Percentiles rank a stretch among this genome's conserved stretches.
Conservation (phyloP, 495 filamentous ascomycete species). For the Xylaria castorea region DNA sequence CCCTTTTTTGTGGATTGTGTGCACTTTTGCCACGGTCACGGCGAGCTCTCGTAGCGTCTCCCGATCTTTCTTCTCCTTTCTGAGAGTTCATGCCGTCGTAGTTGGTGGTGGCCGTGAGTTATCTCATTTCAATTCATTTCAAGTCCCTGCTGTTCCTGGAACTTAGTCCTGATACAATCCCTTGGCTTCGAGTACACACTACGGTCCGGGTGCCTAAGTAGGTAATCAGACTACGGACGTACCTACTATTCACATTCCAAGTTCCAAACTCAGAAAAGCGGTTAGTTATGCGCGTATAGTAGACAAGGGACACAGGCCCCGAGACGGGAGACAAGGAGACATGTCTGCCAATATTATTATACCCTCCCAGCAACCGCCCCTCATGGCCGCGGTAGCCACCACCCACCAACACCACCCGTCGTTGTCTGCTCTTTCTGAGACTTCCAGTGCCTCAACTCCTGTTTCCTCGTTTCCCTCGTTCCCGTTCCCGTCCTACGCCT, state of each 20-base stretch:
- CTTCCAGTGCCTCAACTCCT: constrained; percentile 39
- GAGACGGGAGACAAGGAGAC: constrained; percentile 3
- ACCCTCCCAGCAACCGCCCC: constrained; percentile 23
- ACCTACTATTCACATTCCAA: constrained; percentile 12
- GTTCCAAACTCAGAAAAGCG: not conserved
- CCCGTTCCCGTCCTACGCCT: constrained; percentile 15
- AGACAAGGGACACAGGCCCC: constrained; percentile 5
- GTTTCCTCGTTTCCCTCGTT: constrained; percentile 36
- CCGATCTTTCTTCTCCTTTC: constrained; percentile 11
- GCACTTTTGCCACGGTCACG: constrained; percentile 9
- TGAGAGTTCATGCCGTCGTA: not conserved
- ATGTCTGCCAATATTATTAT: constrained; percentile 17
- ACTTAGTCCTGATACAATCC: constrained; percentile 2
- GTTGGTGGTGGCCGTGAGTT: not conserved
- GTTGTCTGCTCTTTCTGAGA: constrained; percentile 41
- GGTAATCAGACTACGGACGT: constrained; percentile 9
- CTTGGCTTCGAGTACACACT: not conserved
- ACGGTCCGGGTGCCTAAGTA: constrained; percentile 10
- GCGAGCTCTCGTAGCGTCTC: constrained; percentile 2
- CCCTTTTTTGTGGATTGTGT: constrained; percentile 6
- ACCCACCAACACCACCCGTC: constrained; percentile 35
- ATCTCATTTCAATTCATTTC: constrained; percentile 23
- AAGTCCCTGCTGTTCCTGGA: constrained; percentile 23
- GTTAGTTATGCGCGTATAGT: constrained; percentile 20
- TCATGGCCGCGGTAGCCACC: not conserved